These are phyloP conservation scores for Wickerhamomyces canadensis DNA, from an alignment of 805 yeast genomes.

Conservation along the genomic window DNA sequence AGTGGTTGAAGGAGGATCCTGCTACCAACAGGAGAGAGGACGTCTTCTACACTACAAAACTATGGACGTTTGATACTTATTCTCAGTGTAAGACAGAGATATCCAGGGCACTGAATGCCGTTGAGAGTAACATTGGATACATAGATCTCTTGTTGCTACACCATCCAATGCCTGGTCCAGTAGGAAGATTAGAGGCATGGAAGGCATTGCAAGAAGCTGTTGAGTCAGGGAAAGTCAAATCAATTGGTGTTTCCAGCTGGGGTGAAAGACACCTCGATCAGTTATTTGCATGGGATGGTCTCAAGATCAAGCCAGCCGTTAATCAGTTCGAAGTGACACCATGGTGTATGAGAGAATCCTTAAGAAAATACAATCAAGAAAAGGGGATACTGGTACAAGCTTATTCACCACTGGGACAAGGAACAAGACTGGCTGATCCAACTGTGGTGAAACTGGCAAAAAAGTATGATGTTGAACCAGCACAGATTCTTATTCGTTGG, in stretches of 20 bases:
- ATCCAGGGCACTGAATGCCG: constrained; percentile 44
- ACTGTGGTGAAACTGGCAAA: constrained; percentile 37
- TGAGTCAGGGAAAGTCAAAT: constrained; percentile 49
- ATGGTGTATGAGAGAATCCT: constrained; percentile 37
- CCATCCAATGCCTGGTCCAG: constrained; percentile 51
- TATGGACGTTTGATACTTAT: constrained; percentile 54
- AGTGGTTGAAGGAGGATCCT: constrained; percentile 44
- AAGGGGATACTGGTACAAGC: constrained; percentile 52
- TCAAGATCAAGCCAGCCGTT: constrained; percentile 58
- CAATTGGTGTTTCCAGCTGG: constrained; percentile 77
- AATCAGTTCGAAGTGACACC: constrained; percentile 65
- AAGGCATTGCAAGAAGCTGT: constrained; percentile 73
- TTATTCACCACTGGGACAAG: constrained; percentile 61
- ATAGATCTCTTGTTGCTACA: constrained; percentile 70
- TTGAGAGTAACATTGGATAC: constrained; percentile 47
- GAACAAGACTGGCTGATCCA: constrained; percentile 39
- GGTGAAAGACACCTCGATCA: constrained; percentile 60
- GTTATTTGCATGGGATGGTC: constrained; percentile 52
- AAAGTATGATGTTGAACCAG: constrained; percentile 35
- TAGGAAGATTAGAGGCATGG: constrained; percentile 60
- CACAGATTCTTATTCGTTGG: constrained; percentile 56
- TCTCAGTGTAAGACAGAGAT: constrained; percentile 53
- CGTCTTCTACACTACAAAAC: constrained; percentile 62
- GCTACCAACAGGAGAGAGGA: constrained; percentile 40
- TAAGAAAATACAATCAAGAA: constrained; percentile 37